Conservation (phyloP, 345 rosid genomes). For the Sonneratia alba region DNA sequence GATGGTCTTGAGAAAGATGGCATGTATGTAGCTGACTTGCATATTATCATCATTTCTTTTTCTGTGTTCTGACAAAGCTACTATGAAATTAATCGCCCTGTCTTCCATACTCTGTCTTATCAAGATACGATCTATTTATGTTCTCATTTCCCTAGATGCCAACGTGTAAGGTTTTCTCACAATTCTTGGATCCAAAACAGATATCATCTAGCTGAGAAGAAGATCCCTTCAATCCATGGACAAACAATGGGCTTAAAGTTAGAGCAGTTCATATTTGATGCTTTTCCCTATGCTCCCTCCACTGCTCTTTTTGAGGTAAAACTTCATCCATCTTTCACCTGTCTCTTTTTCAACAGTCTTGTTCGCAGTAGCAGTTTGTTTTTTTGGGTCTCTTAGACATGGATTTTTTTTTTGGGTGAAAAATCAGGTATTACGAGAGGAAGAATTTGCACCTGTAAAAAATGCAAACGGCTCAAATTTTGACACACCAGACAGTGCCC, state of each 20-base stretch:
- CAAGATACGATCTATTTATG: not conserved
- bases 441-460: slow-evolving; percentile 95
- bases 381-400: not conserved
- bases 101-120: not conserved
- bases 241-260: slow-evolving; percentile 67
- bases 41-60: not conserved
- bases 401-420: not conserved
- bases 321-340: not conserved
- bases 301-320: slow-evolving; percentile 93
- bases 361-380: not conserved
- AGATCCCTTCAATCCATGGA: slow-evolving; percentile 81
- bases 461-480: slow-evolving; percentile 86
- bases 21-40: slow-evolving; percentile 36
- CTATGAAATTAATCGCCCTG: not conserved
- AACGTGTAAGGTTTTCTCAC: not conserved
- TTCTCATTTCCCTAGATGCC: not conserved
- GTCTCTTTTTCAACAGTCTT: not conserved
- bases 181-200: slow-evolving; percentile 21
- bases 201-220: slow-evolving; percentile 95
- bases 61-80: not conserved
- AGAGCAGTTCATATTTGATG: slow-evolving; percentile 92
- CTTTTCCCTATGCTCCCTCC: slow-evolving; percentile 96
- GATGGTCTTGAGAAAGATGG: slow-evolving; percentile 93
- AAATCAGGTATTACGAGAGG: slow-evolving; percentile 74
- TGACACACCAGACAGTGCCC: slow-evolving; percentile 96